Percentiles rank a stretch among this genome's conserved stretches.
These are phyloP conservation scores for Plectosphaerella plurivora DNA, from an alignment of 2,329 filamentous ascomycete species.

Conservation along the genomic window DNA sequence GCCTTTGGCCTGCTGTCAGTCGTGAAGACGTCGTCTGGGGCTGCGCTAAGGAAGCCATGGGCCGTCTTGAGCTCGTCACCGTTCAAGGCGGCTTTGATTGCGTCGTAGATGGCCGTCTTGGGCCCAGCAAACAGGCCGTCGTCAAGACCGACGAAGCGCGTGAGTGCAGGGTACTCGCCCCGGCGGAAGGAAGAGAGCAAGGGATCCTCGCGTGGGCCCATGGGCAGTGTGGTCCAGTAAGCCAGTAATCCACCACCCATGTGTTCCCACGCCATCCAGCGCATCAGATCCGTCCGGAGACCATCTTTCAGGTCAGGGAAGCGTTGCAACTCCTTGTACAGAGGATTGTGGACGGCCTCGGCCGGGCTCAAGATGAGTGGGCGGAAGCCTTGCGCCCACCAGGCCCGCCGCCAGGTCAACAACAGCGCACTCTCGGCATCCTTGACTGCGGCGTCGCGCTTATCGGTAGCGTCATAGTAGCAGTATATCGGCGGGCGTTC, in stretches of 20 bases:
- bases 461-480: conserved; percentile 71
- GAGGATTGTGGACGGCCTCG: conserved; percentile 79
- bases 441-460: conserved; percentile 58
- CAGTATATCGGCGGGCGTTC: conserved; percentile 78
- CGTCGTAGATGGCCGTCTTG: conserved; percentile 57
- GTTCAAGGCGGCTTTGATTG: conserved; percentile 56
- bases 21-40: conserved; percentile 56
- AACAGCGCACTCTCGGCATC: conserved; percentile 76
- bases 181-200: conserved; percentile 69
- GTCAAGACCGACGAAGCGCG: conserved; percentile 67
- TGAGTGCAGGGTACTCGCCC: conserved; percentile 70
- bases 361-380: conserved; percentile 75
- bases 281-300: conserved; percentile 67
- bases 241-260: conserved; percentile 82
- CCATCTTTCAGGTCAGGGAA: conserved; percentile 51
- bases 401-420: conserved; percentile 84
- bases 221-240: conserved; percentile 78
- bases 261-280: conserved; percentile 89
- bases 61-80: conserved; percentile 50
- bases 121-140: conserved; percentile 70
- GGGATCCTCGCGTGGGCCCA: conserved; percentile 70
- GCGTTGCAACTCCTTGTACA: conserved; percentile 67
- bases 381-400: conserved; percentile 91
- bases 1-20: conserved; percentile 61
- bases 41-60: conserved; percentile 59